These are phyloP conservation scores for Cladobotryum mycophilum DNA, from an alignment of 2,329 filamentous ascomycete species.

Conservation along the genomic window DNA sequence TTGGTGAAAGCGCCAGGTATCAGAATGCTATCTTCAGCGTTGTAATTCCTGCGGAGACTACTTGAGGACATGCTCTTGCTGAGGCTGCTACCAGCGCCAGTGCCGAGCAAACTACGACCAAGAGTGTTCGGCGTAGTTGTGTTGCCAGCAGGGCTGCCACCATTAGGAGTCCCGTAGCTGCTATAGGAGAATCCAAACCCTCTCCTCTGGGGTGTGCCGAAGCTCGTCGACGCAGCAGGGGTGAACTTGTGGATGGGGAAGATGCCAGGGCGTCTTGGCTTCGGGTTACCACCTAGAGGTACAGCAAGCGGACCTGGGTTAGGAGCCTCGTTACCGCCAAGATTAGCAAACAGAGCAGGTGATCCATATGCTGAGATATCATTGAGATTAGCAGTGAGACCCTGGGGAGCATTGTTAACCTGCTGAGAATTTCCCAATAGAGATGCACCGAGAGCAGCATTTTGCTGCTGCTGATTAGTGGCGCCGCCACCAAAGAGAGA, in stretches of 20 bases:
- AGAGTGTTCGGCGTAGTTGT: constrained; percentile 62
- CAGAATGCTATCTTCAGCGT: constrained; percentile 77
- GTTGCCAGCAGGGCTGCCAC: constrained; percentile 57
- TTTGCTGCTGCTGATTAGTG: constrained; percentile 45
- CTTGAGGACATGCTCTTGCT: constrained; percentile 85
- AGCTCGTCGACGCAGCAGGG: constrained; percentile 69
- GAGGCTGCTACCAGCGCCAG: constrained; percentile 64
- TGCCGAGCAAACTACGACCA: constrained; percentile 57
- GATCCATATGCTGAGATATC: constrained; percentile 88
- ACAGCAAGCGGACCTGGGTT: constrained; percentile 90
- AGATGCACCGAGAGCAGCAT: constrained; percentile 41
- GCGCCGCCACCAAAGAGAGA: constrained; percentile 41
- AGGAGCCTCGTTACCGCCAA: constrained; percentile 54
- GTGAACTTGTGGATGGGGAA: constrained; percentile 84
- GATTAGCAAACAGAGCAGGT: constrained; percentile 73
- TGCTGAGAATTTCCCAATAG: constrained; percentile 53
- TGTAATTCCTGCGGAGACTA: constrained; percentile 76
- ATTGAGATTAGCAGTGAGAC: constrained; percentile 70
- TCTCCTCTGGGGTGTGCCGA: constrained; percentile 76
- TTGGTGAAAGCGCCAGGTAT: constrained; percentile 79
- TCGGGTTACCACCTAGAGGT: constrained; percentile 68
- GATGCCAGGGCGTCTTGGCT: constrained; percentile 71
- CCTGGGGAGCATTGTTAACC: constrained; percentile 48
- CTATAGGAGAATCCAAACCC: constrained; percentile 93
- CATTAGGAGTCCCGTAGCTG: constrained; percentile 75